Evolutionary conservation across 805 yeast species (phyloP).

Genomic region (Myxozyma melibiosi): DNA sequence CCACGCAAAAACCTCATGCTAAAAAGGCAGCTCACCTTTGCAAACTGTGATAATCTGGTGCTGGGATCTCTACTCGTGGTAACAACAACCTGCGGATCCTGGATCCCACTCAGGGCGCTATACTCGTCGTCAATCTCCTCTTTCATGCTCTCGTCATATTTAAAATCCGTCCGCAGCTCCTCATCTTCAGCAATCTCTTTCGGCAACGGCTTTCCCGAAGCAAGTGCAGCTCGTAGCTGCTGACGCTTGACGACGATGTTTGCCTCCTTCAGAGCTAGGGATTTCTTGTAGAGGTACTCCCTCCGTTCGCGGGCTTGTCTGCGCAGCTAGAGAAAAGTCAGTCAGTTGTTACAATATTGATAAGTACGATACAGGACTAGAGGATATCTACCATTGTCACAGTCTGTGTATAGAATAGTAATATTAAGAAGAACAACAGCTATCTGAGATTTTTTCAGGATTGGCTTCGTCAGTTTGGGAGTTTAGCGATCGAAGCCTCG

Average conservation of each 20-base stretch:
- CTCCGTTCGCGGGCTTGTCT: conserved; percentile 96
- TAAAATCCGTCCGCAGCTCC: conserved; percentile 74
- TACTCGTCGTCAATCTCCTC: conserved; percentile 87
- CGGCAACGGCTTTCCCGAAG: conserved; percentile 86
- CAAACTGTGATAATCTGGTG: conserved; percentile 80
- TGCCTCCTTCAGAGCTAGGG: conserved; percentile 88
- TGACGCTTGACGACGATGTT: conserved; percentile 82
- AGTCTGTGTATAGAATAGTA: neutral
- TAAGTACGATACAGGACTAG: too few relatives aligned
- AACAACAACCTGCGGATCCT: conserved; percentile 86
- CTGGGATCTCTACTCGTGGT: conserved; percentile 94
- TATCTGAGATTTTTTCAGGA: too few relatives aligned
- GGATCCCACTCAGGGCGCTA: conserved; percentile 78
- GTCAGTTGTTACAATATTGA: too few relatives aligned
- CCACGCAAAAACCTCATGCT: neutral
- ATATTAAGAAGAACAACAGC: too few relatives aligned
- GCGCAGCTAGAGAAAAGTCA: conserved; percentile 45
- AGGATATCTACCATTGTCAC: neutral
- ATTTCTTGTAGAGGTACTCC: conserved; percentile 86
- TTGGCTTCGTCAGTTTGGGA: neutral
- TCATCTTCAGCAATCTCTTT: conserved; percentile 89
- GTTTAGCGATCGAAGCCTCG: neutral
- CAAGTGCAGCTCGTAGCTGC: conserved; percentile 81
- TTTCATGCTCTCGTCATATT: conserved; percentile 76
- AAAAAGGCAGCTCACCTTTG: conserved; percentile 52